These are phyloP conservation scores for Hirsutella thompsonii DNA, from an alignment of 2,329 filamentous ascomycete genomes.

Conservation along the genomic window DNA sequence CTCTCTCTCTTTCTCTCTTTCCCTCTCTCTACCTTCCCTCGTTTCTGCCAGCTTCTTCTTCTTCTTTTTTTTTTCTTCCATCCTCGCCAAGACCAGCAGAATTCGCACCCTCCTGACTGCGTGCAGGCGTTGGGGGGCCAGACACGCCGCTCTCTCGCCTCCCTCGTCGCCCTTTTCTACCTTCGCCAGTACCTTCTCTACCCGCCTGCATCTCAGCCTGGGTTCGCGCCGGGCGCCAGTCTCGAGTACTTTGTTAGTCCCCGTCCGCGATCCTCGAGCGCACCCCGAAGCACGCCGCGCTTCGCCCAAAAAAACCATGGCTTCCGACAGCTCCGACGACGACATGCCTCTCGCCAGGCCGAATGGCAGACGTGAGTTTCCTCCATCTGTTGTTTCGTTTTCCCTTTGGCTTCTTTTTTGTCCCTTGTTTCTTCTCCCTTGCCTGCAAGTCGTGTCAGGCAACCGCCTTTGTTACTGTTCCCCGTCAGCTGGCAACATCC, in stretches of 20 bases:
- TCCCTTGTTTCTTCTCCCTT: not conserved
- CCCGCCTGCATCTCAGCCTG: not conserved
- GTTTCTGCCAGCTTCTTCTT: no score
- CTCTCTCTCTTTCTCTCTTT: constrained; percentile 6
- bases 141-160: constrained; percentile 13
- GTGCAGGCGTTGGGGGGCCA: constrained; percentile 18
- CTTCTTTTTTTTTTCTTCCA: not conserved
- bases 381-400: constrained; percentile 2
- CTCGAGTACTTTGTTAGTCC: not conserved
- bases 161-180: not conserved
- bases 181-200: not conserved
- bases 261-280: constrained; percentile 2
- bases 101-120: no score
- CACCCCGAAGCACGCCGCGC: not conserved
- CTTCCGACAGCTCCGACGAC: constrained; percentile 57
- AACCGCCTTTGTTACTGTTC: not conserved
- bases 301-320: constrained; percentile 26
- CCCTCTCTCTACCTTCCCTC: constrained; percentile 19
- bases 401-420: not conserved
- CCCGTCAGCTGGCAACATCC: not conserved
- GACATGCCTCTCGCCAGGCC: constrained; percentile 63
- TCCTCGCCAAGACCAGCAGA: no score
- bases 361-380: constrained; percentile 56
- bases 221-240: not conserved
- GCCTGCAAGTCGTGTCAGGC: not conserved